Evolutionary conservation across 352 stramenopile species (phyloP).

Genomic region (Plasmopara viticola): DNA sequence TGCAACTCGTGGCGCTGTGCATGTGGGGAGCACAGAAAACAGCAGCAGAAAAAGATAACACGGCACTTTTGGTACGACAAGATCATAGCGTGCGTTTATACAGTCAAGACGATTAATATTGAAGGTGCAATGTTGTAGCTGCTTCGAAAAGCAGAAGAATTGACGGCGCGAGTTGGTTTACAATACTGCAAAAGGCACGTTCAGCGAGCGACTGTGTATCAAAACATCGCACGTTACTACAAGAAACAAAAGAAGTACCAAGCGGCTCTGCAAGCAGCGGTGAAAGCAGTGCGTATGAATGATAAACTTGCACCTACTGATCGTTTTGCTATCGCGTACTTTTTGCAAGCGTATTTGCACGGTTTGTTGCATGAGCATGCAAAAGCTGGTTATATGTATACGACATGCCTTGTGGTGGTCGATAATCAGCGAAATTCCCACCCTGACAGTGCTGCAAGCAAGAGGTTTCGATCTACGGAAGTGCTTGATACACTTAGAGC

Average conservation of each 20-base stretch:
- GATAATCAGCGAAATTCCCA: slow-evolving; percentile 14
- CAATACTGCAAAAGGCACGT: slow-evolving; percentile 62
- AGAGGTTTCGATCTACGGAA: slow-evolving; percentile 25
- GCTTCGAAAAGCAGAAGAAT: slow-evolving; percentile 58
- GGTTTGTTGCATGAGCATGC: slow-evolving; percentile 46
- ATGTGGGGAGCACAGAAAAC: slow-evolving; percentile 50
- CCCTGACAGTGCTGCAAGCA: not conserved
- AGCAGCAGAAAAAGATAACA: slow-evolving; percentile 40
- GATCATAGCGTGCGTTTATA: not conserved
- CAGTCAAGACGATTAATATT: not conserved
- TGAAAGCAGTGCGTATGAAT: slow-evolving; percentile 59
- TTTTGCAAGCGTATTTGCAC: slow-evolving; percentile 52
- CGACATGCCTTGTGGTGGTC: slow-evolving; percentile 37
- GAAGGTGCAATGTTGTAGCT: slow-evolving; percentile 24
- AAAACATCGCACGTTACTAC: slow-evolving; percentile 64
- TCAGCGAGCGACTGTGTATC: slow-evolving; percentile 53
- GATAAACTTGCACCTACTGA: slow-evolving; percentile 44
- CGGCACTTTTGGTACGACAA: slow-evolving; percentile 46
- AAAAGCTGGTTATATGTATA: slow-evolving; percentile 64
- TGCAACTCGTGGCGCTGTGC: slow-evolving; percentile 66
- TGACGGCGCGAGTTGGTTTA: slow-evolving; percentile 47
- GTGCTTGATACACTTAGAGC: slow-evolving; percentile 46
- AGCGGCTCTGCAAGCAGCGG: slow-evolving; percentile 44
- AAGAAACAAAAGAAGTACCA: slow-evolving; percentile 75
- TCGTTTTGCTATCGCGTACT: slow-evolving; percentile 56